Base-by-base conservation (phyloP, 148 eudicot genomes). In the Rhododendron ovatum region DNA sequence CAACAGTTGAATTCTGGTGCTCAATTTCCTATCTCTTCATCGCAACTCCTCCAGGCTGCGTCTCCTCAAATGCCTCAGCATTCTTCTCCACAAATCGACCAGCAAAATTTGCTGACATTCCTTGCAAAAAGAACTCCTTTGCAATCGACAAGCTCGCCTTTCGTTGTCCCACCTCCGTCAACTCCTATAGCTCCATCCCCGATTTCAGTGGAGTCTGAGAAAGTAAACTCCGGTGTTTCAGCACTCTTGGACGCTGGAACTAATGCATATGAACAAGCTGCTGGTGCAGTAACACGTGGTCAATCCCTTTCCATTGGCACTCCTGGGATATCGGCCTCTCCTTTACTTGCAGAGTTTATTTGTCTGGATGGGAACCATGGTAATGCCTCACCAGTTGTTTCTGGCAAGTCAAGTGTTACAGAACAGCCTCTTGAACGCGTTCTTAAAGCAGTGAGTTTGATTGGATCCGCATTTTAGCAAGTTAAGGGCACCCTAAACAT, bases 321-420 rank as follows among this genome's bases (percentile, higher is more conserved):
- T 86, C 99, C 99, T 87, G 99, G 98, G 75, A 93, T 96, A 90
- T 96, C 98, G 43, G 97, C 99, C 50, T 95, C 99, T 78, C 99
- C 99, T 86, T 90, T 96, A 88, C 92, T 95, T 76, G 96, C 92
- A 69, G 98, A 96, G 89, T 95, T 94, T 86, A 84, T 92, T 71
- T 90, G 89, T 82, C 90, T 93, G 39, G 99, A 96, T 88, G 94
- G 92, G 65, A 88, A 88, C 84, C 94, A 91, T 86, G 95, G 87
- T 74, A 91, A 84, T 89, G 87, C 87, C 82, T 77, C 94, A 61
- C 79, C 91, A 80, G 86, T 85, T 91, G 87, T 92, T 84, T 89
- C 97, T 86, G 96, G 96, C 57, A 96, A 92, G 89, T 91, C 97
- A 51, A 89, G 87, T 88, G 92, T 89, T 80, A 90, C 89, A 55